These are phyloP conservation scores for Malassezia psittaci DNA, from an alignment of 1,284 basidiomycete species.

Conservation along the genomic window DNA sequence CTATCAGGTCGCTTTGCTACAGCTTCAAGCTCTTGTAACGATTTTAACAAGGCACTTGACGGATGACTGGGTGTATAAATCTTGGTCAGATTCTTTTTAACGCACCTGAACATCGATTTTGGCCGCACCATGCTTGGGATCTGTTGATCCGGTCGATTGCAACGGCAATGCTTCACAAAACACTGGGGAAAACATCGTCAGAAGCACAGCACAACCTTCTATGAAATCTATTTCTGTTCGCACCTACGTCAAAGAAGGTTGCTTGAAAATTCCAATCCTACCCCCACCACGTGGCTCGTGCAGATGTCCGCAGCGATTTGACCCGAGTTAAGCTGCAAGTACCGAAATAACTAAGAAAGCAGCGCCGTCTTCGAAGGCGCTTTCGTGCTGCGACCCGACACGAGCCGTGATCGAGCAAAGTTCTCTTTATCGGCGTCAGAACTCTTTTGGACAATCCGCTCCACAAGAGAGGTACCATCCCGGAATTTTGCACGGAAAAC, in stretches of 20 bases:
- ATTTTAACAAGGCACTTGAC: not conserved
- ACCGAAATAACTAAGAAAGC: no score
- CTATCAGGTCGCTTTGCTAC: not conserved
- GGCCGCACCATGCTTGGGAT: not conserved
- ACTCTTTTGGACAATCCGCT: constrained; percentile 48
- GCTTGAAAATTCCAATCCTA: not conserved
- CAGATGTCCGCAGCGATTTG: no score
- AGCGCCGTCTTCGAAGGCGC: no score
- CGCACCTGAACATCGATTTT: constrained; percentile 8
- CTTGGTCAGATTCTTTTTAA: not conserved
- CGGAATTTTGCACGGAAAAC: constrained; percentile 84
- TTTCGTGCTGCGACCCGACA: not conserved
- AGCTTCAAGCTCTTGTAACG: not conserved
- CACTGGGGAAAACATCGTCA: constrained; percentile 15
- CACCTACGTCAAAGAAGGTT: not conserved
- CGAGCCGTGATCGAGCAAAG: not conserved
- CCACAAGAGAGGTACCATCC: constrained; percentile 82
- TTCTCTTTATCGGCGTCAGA: constrained; percentile 22
- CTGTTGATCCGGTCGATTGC: not conserved
- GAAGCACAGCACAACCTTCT: not conserved
- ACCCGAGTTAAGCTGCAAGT: no score
- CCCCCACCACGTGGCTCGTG: no score
- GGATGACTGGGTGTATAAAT: constrained; percentile 8
- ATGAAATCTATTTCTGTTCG: not conserved
- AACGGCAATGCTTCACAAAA: constrained; percentile 11